A percentile compares a stretch with the other conserved stretches of the same genome.
Conservation (phyloP, 805 yeast genomes). For the Wickerhamiella kurtzmanii region DNA sequence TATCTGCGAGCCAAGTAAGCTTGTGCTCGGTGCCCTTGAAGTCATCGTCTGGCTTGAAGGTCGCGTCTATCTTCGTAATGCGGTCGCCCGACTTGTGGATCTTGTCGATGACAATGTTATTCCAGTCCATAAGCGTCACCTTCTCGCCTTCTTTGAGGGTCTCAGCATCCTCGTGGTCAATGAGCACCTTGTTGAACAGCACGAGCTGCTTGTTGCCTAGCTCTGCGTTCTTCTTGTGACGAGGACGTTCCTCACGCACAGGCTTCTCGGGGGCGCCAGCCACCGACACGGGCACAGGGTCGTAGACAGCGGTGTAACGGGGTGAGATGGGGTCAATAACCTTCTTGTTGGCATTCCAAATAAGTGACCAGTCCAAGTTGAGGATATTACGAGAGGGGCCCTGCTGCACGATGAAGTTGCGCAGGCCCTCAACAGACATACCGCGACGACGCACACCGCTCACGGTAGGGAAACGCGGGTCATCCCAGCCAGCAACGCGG, state of each 20-base stretch:
- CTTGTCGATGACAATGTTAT: slow-evolving; percentile 70
- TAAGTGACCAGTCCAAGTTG: slow-evolving; percentile 92
- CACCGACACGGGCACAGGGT: slow-evolving; percentile 59
- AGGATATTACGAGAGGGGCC: slow-evolving; percentile 97
- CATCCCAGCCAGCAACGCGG: slow-evolving; percentile 90
- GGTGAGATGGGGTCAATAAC: slow-evolving; percentile 95
- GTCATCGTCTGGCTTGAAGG: slow-evolving; percentile 85
- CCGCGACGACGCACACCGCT: slow-evolving; percentile 99
- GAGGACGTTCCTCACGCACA: slow-evolving; percentile 60
- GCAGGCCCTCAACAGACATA: slow-evolving; percentile 96
- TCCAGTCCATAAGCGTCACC: slow-evolving; percentile 98
- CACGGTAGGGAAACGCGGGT: slow-evolving; percentile 98
- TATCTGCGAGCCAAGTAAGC: slow-evolving; percentile 85
- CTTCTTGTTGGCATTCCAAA: slow-evolving; percentile 97
- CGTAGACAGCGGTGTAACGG: slow-evolving; percentile 67
- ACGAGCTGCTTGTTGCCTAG: slow-evolving; percentile 75
- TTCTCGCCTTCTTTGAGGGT: slow-evolving; percentile 77
- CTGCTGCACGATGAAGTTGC: slow-evolving; percentile 84
- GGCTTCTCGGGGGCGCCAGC: slow-evolving; percentile 52
- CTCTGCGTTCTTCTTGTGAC: slow-evolving; percentile 89
- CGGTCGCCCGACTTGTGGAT: slow-evolving; percentile 43
- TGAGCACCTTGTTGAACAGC: slow-evolving; percentile 45
- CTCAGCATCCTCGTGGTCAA: slow-evolving; percentile 77
- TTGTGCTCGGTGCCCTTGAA: slow-evolving; percentile 93
- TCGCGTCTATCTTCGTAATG: slow-evolving; percentile 56